Evolutionary conservation across 75 land plant species (phyloP), one percentile per base, ranked within the genome.

Genomic region (Picea glauca): DNA sequence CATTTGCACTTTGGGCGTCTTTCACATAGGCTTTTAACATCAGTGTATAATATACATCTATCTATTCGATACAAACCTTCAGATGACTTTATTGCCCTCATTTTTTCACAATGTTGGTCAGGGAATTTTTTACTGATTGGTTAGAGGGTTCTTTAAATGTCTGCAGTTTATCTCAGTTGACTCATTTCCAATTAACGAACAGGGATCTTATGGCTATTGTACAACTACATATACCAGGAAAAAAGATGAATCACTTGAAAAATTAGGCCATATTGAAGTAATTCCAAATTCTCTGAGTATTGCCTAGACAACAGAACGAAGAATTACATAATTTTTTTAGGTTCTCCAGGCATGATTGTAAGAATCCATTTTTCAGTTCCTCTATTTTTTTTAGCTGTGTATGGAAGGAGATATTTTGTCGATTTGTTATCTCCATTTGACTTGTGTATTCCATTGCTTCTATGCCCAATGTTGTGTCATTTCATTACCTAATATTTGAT

Each of bases 261-360:
- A 96, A 81, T 26, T 96, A 70, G 95, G 98, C 4, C 94, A 95
- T 7, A 92, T 95, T n/a, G 99, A 96, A 89, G 97, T 94, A 2
- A 86, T 94, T 62, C 59, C 90, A 78, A 96, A 96, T 77, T 76
- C 79, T 68, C 61, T 96, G 23, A 77, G 88, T 78, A 98, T 98
- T 60, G 62, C 58, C 58, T 96, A 98, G 99, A 85, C 92, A 43
- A 68, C 77, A n/a, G 90, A 94, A 64, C 70, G 89, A 56, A 70
- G 70, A 13, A 68, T 94, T 59, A 62, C 85, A 8, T 96, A 90
- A 58, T 88, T 86, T 70, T 92, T 94, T 86, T 93, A 96, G 83
- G 90, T 86, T 62, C 83, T 90, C 17, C 98, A 96, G 70, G 65
- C 79, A 23, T 79, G 91, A 76, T 60, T 88, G 98, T 95, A 85